These are phyloP conservation scores for Paracoccidioides lutzii DNA, from an alignment of 2,329 filamentous ascomycete genomes.

Conservation along the genomic window DNA sequence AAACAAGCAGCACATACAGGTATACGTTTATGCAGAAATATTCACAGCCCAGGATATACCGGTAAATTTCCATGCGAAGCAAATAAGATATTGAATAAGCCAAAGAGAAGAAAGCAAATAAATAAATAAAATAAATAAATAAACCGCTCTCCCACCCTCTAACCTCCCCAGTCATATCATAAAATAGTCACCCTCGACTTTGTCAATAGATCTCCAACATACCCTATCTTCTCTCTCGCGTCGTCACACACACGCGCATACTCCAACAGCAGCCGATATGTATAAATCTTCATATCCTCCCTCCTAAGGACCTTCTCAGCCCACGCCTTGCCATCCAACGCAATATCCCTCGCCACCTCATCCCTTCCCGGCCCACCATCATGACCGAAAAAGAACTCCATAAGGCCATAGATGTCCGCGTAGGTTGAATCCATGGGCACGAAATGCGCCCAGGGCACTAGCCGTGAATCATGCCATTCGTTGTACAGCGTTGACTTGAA, in stretches of 20 bases:
- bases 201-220: constrained; percentile 1
- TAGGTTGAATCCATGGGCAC: constrained; percentile 67
- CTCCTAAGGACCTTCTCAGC: constrained; percentile 53
- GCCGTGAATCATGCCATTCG: constrained; percentile 67
- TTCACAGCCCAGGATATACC: too few species aligned
- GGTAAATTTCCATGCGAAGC: too few species aligned
- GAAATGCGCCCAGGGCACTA: constrained; percentile 69
- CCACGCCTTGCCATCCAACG: constrained; percentile 53
- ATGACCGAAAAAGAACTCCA: constrained; percentile 62
- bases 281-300: constrained; percentile 64
- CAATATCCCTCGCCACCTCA: constrained; percentile 49
- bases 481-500: constrained; percentile 67
- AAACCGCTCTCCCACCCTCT: neutral
- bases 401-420: constrained; percentile 56
- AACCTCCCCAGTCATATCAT: neutral
- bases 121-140: neutral
- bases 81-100: neutral
- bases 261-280: constrained; percentile 50
- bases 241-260: constrained; percentile 41
- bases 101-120: neutral
- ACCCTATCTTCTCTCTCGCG: constrained; percentile 13
- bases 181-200: neutral
- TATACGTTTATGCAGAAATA: too few species aligned
- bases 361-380: constrained; percentile 33
- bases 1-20: too few species aligned